Percentiles rank a stretch among this genome's conserved stretches.
Conservation (phyloP, 257 asterid species). For the Nicotiana sylvestris region DNA sequence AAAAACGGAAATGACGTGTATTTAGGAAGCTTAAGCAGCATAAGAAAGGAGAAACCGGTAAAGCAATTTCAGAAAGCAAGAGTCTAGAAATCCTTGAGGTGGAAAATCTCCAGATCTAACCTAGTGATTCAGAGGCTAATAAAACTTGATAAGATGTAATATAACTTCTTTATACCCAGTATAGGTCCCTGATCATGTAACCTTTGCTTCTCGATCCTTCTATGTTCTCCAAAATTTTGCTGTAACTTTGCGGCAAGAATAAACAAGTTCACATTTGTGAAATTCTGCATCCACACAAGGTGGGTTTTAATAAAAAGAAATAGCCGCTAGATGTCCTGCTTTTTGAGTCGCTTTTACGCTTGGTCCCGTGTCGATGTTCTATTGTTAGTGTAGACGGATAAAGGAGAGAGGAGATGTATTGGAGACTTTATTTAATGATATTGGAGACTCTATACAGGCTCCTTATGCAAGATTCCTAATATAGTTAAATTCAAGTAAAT, state of each 20-base stretch:
- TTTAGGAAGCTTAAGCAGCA: not conserved
- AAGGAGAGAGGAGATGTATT: not conserved
- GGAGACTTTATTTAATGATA: not conserved
- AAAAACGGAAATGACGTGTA: not conserved
- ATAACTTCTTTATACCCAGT: not conserved
- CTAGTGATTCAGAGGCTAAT: not conserved
- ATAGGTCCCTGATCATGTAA: not conserved
- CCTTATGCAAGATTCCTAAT: not conserved
- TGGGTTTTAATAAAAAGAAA: no score
- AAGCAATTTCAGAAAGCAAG: not conserved
- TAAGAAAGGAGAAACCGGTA: not conserved
- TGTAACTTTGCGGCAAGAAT: not conserved
- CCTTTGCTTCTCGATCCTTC: not conserved
- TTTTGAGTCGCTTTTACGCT: not conserved
- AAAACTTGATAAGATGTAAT: not conserved
- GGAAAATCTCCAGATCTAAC: not conserved
- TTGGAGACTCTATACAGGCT: not conserved
- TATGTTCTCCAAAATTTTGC: not conserved
- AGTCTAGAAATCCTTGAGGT: not conserved
- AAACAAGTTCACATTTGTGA: not conserved
- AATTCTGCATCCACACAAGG: not conserved
- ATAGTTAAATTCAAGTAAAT: not conserved
- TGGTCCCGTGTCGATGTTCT: not conserved
- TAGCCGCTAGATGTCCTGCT: no score
- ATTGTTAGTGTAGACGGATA: not conserved